Base-by-base conservation (phyloP, 2,329 filamentous ascomycete species). In the Trichoderma harzianum region DNA sequence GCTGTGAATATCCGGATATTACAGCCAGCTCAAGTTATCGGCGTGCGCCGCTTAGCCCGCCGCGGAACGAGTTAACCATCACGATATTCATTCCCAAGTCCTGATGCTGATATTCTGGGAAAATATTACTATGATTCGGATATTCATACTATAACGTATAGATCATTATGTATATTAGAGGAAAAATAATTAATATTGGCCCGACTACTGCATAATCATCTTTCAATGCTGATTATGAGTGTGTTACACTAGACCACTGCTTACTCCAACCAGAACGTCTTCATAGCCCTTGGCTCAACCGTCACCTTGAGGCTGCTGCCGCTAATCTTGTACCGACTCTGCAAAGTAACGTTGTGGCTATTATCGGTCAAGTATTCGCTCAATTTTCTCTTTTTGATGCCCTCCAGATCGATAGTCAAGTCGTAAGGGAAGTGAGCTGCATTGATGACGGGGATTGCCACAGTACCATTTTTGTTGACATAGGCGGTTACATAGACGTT, bases 331-430 rank as follows among this genome's bases (percentile, higher is more conserved):
- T 60, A 69, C 14, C 55, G 55, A 28, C 55, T 69, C 21, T 69
- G 55, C n/a, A 69, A 51, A 16, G 66, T 69, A 16, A 69, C 66
- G 43, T 69, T 69, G 30, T 69, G 66, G n/a, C 12, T 69, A 7
- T 61, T 69, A 26, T 69, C 66, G 12, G 66, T 69, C n/a, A 69
- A 26, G n/a, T 69, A 69, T n/a, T 61, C 66, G 51, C 66, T 69
- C n/a, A 69, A 10, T 12, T 69, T 69, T 12, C 55, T 69, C 55
- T 69, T 69, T 43, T 69, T 61, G 21, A 69, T 51, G 5, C 66
- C 66, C 14, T 69, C 66, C n/a, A 69, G 39, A 34, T 69, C n/a
- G 36, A 69, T 69, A 10, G 26, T 69, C 5, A 69, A 32, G n/a
- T 69, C 55, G n/a, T 69, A 69, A 12, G 66, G 55, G 28, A 69